These are phyloP conservation scores for Metschnikowia arizonensis DNA, from an alignment of 805 yeast species.

Conservation along the genomic window DNA sequence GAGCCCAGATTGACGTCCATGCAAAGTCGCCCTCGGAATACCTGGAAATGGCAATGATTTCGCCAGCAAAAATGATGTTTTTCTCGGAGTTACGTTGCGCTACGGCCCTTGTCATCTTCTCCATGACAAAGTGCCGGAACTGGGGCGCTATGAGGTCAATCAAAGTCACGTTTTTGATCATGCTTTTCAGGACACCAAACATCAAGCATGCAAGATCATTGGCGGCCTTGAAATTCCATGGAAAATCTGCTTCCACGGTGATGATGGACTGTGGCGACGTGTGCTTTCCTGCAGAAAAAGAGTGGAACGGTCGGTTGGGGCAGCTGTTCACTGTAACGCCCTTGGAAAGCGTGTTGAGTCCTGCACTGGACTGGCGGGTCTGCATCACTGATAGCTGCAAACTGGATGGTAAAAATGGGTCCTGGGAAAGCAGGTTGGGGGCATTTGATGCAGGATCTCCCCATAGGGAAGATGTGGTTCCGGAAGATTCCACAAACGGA, in stretches of 20 bases:
- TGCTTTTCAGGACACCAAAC: slow-evolving; percentile 72
- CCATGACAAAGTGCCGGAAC: slow-evolving; percentile 64
- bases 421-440: neutral
- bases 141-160: slow-evolving; percentile 77
- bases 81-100: slow-evolving; percentile 18
- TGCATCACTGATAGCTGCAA: slow-evolving; percentile 29
- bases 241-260: slow-evolving; percentile 67
- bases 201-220: slow-evolving; percentile 86
- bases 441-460: slow-evolving; percentile 13
- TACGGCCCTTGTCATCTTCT: slow-evolving; percentile 39
- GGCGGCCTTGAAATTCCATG: slow-evolving; percentile 80
- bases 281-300: slow-evolving; percentile 65
- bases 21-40: slow-evolving; percentile 59
- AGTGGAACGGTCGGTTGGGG: slow-evolving; percentile 50
- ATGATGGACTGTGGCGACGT: slow-evolving; percentile 78
- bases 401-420: slow-evolving; percentile 16
- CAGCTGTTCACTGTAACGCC: slow-evolving; percentile 15
- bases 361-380: neutral
- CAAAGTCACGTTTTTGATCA: slow-evolving; percentile 57
- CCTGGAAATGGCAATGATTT: slow-evolving; percentile 72
- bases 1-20: slow-evolving; percentile 92
- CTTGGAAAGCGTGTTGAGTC: slow-evolving; percentile 21
- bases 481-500: slow-evolving; percentile 49
- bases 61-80: slow-evolving; percentile 72
- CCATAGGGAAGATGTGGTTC: slow-evolving; percentile 9